Percentiles rank a stretch among this genome's conserved stretches.
Conservation (phyloP, 495 filamentous ascomycete species). For the Tuber brumale region DNA sequence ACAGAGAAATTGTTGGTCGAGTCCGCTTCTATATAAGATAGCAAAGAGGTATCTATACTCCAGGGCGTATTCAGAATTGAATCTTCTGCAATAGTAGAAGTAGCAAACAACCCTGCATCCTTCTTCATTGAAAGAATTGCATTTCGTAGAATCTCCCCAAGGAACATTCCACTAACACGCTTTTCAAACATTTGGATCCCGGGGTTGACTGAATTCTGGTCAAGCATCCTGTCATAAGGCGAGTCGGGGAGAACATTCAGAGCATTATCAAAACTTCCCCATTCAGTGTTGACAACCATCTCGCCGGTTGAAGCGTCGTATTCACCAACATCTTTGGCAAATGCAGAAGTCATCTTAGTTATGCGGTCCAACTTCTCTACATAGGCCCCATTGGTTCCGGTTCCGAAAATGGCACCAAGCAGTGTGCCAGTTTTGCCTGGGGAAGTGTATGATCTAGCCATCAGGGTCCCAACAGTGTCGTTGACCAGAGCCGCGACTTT, state of each 20-base stretch:
- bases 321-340: conserved; percentile 44
- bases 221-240: conserved; percentile 69
- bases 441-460: conserved; percentile 92
- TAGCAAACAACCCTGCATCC: conserved; percentile 23
- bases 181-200: conserved; percentile 99
- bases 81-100: conserved; percentile 43
- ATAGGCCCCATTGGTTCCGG: conserved; percentile 91
- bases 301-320: conserved; percentile 79
- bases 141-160: conserved; percentile 85
- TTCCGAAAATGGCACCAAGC: conserved; percentile 88
- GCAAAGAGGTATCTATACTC: conserved; percentile 81
- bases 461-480: conserved; percentile 93
- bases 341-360: conserved; percentile 54
- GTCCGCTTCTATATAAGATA: conserved; percentile 76
- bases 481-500: conserved; percentile 92
- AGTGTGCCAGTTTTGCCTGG: conserved; percentile 81
- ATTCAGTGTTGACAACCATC: conserved; percentile 98
- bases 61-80: conserved; percentile 70
- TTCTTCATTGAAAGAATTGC: conserved; percentile 56
- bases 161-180: conserved; percentile 94
- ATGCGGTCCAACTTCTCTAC: conserved; percentile 67
- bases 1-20: conserved; percentile 55
- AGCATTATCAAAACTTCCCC: conserved; percentile 96
- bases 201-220: conserved; percentile 77
- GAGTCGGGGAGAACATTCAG: conserved; percentile 81